phyloP scores from a whole-genome alignment of 2,329 filamentous ascomycete species.

The Bipolaris sorokiniana region DNA sequence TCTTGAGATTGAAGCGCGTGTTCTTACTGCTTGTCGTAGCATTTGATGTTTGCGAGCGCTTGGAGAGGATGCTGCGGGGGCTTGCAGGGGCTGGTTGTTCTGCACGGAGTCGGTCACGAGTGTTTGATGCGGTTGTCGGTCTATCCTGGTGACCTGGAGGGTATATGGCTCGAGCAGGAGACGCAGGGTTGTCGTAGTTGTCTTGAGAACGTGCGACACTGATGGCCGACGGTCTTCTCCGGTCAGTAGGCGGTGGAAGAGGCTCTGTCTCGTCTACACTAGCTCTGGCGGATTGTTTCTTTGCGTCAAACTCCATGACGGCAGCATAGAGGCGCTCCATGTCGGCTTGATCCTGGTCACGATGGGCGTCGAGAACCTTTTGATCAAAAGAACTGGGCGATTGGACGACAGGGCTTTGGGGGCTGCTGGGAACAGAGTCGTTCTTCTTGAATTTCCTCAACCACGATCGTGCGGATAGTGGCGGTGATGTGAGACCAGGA shows the following conservation, averaged over 20 bases:
- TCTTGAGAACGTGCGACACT: slow-evolving; percentile 33
- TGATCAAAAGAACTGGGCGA: slow-evolving; percentile 78
- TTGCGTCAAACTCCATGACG: slow-evolving; percentile 84
- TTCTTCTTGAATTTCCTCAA: slow-evolving; percentile 43
- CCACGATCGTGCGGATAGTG: slow-evolving; percentile 43
- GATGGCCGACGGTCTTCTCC: slow-evolving; percentile 38
- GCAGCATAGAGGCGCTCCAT: slow-evolving; percentile 90
- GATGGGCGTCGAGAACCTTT: slow-evolving; percentile 75
- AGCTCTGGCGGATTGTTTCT: slow-evolving; percentile 48
- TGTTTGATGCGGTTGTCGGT: slow-evolving; percentile 33
- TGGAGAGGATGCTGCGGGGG: slow-evolving; percentile 48
- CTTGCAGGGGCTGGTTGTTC: slow-evolving; percentile 31
- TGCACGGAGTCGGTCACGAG: slow-evolving; percentile 20
- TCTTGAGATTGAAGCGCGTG: slow-evolving; percentile 56
- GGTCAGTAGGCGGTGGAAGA: slow-evolving; percentile 11
- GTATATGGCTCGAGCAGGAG: slow-evolving; percentile 57
- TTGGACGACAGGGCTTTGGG: slow-evolving; percentile 53
- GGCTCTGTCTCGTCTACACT: slow-evolving; percentile 33
- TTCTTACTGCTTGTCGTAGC: slow-evolving; percentile 49
- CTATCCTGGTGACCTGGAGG: slow-evolving; percentile 49
- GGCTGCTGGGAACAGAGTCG: slow-evolving; percentile 36
- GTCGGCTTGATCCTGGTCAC: slow-evolving; percentile 76
- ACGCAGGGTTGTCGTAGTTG: slow-evolving; percentile 44
- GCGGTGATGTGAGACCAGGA: slow-evolving; percentile 27
- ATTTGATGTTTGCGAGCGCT: slow-evolving; percentile 46